A percentile compares a stretch with the other conserved stretches of the same genome.
Conservation (phyloP, 495 filamentous ascomycete species). For the Penicillium macrosclerotiorum region DNA sequence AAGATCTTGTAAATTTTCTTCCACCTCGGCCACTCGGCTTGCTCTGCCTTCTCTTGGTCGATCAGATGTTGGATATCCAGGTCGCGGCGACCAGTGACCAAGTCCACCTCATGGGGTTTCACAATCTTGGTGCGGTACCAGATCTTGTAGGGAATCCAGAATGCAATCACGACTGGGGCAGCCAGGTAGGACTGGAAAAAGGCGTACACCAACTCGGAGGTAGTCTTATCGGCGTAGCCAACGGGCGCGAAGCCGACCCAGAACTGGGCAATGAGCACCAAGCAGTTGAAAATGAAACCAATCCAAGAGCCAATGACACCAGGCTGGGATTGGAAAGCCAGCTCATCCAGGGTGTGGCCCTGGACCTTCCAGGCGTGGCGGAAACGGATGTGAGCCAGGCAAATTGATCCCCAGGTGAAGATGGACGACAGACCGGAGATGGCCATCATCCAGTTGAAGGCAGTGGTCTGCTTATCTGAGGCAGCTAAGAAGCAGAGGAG, state of each 20-base stretch:
- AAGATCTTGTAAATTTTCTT: conserved; percentile 69
- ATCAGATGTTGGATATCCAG: conserved; percentile 73
- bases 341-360: conserved; percentile 67
- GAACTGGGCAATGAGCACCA: conserved; percentile 90
- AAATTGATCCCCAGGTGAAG: conserved; percentile 93
- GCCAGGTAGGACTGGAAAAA: conserved; percentile 85
- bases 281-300: conserved; percentile 72
- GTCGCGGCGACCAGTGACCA: conserved; percentile 85
- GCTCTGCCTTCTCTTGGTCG: conserved; percentile 72
- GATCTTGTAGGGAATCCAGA: conserved; percentile 80
- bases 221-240: conserved; percentile 46
- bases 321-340: conserved; percentile 77
- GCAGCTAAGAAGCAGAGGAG: conserved; percentile 78
- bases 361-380: conserved; percentile 71
- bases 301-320: conserved; percentile 83
- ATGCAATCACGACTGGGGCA: conserved; percentile 72
- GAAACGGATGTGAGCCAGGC: conserved; percentile 88
- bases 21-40: conserved; percentile 74
- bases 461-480: conserved; percentile 56
- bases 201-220: conserved; percentile 45
- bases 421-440: conserved; percentile 84
- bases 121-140: conserved; percentile 69
- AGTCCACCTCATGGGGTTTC: conserved; percentile 69
- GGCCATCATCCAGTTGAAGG: conserved; percentile 86
- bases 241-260: conserved; percentile 87